Evolutionary conservation across 2,329 filamentous ascomycete species (phyloP).

Genomic region (Exophiala xenobiotica): DNA sequence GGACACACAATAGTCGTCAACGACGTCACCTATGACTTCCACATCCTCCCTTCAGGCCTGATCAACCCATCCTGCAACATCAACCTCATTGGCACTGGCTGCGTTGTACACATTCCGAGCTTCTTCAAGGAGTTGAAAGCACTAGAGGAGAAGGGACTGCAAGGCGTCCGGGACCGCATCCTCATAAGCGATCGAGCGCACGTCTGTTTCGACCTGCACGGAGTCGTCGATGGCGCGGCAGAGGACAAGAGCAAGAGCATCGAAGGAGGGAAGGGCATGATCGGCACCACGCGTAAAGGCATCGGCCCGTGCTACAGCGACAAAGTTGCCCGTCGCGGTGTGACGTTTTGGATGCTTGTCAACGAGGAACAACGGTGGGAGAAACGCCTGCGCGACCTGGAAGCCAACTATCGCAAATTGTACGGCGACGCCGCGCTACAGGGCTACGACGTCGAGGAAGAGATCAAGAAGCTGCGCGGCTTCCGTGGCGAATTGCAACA

Average conservation of each 20-base stretch:
- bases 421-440: conserved; percentile 54
- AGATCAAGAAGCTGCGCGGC: conserved; percentile 50
- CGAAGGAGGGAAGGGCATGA: conserved; percentile 42
- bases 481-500: conserved; percentile 48
- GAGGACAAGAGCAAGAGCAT: conserved; percentile 40
- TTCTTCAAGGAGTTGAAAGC: conserved; percentile 50
- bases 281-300: conserved; percentile 51
- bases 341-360: conserved; percentile 54
- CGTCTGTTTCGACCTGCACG: conserved; percentile 47
- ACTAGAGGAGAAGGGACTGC: conserved; percentile 45
- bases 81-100: conserved; percentile 49
- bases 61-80: conserved; percentile 43
- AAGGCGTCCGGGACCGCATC: conserved; percentile 42
- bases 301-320: conserved; percentile 62
- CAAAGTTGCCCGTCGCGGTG: conserved; percentile 60
- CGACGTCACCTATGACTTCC: conserved; percentile 49
- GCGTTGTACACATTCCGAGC: conserved; percentile 48
- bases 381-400: conserved; percentile 32
- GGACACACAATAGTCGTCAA: conserved; percentile 51
- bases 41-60: conserved; percentile 48
- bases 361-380: conserved; percentile 34
- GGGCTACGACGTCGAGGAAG: conserved; percentile 60
- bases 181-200: conserved; percentile 49
- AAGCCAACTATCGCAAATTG: conserved; percentile 52
- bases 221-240: conserved; percentile 47